Base-by-base conservation (phyloP, 495 filamentous ascomycete genomes). In the Neurospora pannonica region DNA sequence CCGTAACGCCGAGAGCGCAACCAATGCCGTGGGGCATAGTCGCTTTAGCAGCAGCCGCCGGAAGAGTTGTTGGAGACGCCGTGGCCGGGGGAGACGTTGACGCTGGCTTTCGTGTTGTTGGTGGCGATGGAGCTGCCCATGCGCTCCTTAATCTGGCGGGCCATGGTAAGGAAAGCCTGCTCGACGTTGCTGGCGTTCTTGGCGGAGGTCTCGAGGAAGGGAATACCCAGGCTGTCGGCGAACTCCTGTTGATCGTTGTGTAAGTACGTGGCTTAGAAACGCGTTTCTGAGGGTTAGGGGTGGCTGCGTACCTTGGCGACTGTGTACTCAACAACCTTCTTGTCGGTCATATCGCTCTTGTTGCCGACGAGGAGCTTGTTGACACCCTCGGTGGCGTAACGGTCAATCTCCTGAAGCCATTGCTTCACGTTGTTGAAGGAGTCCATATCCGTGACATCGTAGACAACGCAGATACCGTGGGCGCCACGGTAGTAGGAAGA, bases 381-480 rank as follows among this genome's bases (percentile, higher is more conserved):
- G 79, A 99, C 96, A 79, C 97, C 97, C 84, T 99, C 96, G 72
- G 96, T 98, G 75, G 96, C 96, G 79, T 99, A 98, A 79, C 97
- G 90, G 85, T 99, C 97, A 77, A 99, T 99, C 86, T 99, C 97
- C 83, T 98, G 97, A 74, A 99, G 92, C 96, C 96, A 99, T 88
- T 98, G 97, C 92, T 98, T 98, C 78, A 99, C 97, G 86, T 98
- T 98, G 90, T 98, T 98, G 93, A 98, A 99, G 60, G 93, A 97
- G 85, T 98, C 97, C 97, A 98, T 98, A 82, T 99, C 97, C 60
- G 96, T 99, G 81, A 99, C 97, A 90, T 99, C 96, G 88, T 98
- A 99, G 81, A 99, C 96, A 72, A 99, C 96, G 85, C 96, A 99
- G 86, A 99, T 99, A 78, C 96, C 96, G 83, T 99, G 97, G 78